Evolutionary conservation across 2,329 filamentous ascomycete genomes (phyloP).

Genomic region (Drechslerella stenobrocha): DNA sequence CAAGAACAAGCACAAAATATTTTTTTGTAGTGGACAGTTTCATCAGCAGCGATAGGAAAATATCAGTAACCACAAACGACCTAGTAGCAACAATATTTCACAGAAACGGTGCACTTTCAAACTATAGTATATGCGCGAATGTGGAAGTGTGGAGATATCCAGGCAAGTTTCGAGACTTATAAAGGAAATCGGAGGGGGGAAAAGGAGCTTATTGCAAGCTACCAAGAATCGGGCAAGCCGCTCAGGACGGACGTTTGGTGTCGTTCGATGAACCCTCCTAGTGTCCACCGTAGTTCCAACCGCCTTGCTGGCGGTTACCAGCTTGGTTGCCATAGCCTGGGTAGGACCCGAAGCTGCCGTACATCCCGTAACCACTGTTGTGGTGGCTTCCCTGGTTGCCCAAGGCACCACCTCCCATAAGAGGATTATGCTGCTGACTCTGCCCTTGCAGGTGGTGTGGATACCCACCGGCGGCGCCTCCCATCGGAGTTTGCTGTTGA

Average conservation of each 20-base stretch:
- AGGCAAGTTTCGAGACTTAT: constrained; percentile 13
- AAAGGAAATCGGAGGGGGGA: background rate
- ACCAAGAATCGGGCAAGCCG: background rate
- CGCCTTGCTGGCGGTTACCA: constrained; percentile 38
- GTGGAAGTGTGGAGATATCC: constrained; percentile 28
- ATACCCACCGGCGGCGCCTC: constrained; percentile 34
- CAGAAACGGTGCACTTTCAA: constrained; percentile 23
- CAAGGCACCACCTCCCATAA: constrained; percentile 28
- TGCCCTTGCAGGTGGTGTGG: constrained; percentile 48
- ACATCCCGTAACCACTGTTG: constrained; percentile 40
- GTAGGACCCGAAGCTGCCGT: constrained; percentile 42
- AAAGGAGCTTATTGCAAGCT: background rate
- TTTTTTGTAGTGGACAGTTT: constrained; percentile 42
- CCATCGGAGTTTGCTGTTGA: constrained; percentile 42
- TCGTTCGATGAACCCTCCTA: constrained; percentile 35
- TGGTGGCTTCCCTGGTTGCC: constrained; percentile 32
- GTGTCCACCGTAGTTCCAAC: constrained; percentile 46
- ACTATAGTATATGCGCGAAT: constrained; percentile 13
- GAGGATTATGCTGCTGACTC: constrained; percentile 42
- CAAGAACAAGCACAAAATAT: constrained; percentile 10
- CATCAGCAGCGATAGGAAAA: constrained; percentile 22
- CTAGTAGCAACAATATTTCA: constrained; percentile 35
- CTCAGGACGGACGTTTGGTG: constrained; percentile 17
- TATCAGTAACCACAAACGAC: constrained; percentile 25
- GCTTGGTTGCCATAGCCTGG: constrained; percentile 38